phyloP scores from a whole-genome alignment of 2,329 filamentous ascomycete species.

The Colletotrichum australisinense region DNA sequence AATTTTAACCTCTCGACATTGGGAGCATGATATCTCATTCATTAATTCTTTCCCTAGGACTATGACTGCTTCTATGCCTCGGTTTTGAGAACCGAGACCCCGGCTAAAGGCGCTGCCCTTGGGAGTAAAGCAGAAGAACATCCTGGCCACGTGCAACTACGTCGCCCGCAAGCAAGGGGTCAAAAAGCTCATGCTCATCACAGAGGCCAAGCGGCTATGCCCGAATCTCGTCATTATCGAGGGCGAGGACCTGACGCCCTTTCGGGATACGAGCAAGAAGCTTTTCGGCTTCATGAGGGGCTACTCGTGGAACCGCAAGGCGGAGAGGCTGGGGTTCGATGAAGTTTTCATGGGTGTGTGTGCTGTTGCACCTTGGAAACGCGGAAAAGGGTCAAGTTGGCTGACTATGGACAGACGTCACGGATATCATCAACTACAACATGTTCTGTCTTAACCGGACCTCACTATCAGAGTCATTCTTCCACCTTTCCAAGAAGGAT shows the following conservation, averaged over 20 bases:
- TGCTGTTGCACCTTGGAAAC: background rate
- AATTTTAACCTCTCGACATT: conserved; percentile 11
- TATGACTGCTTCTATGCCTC: conserved; percentile 97
- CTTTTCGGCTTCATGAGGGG: conserved; percentile 79
- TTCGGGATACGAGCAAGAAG: conserved; percentile 86
- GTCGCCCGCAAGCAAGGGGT: conserved; percentile 81
- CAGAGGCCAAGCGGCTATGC: conserved; percentile 82
- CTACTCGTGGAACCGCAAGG: conserved; percentile 81
- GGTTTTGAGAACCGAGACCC: conserved; percentile 83
- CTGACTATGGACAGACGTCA: conserved; percentile 78
- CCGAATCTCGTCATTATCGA: conserved; percentile 88
- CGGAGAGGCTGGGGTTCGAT: conserved; percentile 89
- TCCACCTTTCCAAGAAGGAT: conserved; percentile 78
- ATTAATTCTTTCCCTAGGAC: conserved; percentile 58
- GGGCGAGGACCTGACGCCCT: conserved; percentile 87
- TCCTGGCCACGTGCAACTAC: conserved; percentile 94
- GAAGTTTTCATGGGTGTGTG: conserved; percentile 72
- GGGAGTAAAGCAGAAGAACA: conserved; percentile 92
- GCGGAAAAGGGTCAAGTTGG: no score
- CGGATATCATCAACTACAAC: conserved; percentile 89
- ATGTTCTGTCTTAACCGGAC: conserved; percentile 74
- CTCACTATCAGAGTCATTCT: conserved; percentile 78
- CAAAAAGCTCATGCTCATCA: conserved; percentile 86
- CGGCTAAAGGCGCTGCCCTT: conserved; percentile 78
- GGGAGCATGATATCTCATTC: background rate